These are phyloP conservation scores for Apiospora sp. DNA, from an alignment of 2,329 filamentous ascomycete genomes.

Conservation along the genomic window DNA sequence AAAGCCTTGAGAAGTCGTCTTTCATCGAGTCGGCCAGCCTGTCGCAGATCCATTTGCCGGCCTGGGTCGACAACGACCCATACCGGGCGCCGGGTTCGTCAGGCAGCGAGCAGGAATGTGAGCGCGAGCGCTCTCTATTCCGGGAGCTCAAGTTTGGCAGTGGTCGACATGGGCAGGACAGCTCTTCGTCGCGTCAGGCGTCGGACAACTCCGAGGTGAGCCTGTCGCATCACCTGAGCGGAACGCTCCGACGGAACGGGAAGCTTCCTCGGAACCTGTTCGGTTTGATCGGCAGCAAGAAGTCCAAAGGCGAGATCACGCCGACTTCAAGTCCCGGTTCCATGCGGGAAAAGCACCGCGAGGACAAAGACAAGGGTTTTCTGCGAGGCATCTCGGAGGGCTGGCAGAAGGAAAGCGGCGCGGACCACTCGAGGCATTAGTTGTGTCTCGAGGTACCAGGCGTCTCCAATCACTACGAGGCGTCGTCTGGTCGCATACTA, in stretches of 20 bases:
- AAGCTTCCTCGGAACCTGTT: slow-evolving; percentile 52
- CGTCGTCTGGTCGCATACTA: background rate
- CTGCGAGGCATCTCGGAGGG: slow-evolving; percentile 41
- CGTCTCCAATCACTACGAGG: background rate
- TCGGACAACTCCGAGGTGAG: slow-evolving; percentile 42
- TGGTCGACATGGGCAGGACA: slow-evolving; percentile 32
- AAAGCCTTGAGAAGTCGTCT: slow-evolving; percentile 56
- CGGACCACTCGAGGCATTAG: slow-evolving; percentile 44
- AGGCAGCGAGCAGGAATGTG: slow-evolving; percentile 54
- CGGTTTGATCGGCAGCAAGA: slow-evolving; percentile 50
- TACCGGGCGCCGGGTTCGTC: slow-evolving; percentile 57
- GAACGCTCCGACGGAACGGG: slow-evolving; percentile 47
- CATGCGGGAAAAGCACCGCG: slow-evolving; percentile 40
- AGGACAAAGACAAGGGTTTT: slow-evolving; percentile 40
- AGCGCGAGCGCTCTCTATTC: slow-evolving; percentile 32
- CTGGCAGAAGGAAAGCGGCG: slow-evolving; percentile 37
- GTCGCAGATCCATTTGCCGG: slow-evolving; percentile 45
- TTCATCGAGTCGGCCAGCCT: slow-evolving; percentile 47
- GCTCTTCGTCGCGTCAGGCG: slow-evolving; percentile 38
- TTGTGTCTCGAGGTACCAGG: slow-evolving; percentile 27
- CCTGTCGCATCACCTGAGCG: slow-evolving; percentile 37
- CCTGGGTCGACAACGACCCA: slow-evolving; percentile 46
- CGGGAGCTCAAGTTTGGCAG: slow-evolving; percentile 33
- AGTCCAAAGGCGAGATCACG: slow-evolving; percentile 33
- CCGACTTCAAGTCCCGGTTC: slow-evolving; percentile 30